phyloP scores from a whole-genome alignment of 345 rosid genomes.

The Isatis tinctoria region DNA sequence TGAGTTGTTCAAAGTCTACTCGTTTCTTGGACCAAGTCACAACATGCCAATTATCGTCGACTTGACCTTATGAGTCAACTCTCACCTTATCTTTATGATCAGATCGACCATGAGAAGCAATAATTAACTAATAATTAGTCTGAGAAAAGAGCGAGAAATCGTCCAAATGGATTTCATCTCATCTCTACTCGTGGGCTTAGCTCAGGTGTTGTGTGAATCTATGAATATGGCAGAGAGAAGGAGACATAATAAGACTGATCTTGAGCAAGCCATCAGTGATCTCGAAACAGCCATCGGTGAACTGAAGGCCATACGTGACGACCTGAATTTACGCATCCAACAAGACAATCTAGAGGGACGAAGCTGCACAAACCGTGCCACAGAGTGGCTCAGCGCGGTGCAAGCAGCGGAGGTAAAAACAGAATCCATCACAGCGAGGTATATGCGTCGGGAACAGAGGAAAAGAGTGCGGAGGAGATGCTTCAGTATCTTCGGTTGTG shows the following conservation, averaged over 20 bases:
- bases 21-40: constrained; percentile 1
- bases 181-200: constrained; percentile 14
- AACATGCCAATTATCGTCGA: background rate
- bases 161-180: constrained; percentile 23
- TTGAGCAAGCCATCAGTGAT: constrained; percentile 18
- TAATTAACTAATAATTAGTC: background rate
- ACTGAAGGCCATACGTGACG: constrained; percentile 26
- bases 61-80: constrained; percentile 13
- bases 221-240: constrained; percentile 15
- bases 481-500: constrained; percentile 6
- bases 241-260: background rate
- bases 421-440: background rate
- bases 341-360: constrained; percentile 11
- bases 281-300: constrained; percentile 19
- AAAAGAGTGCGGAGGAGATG: background rate
- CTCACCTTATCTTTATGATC: background rate
- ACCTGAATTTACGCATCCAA: constrained; percentile 12
- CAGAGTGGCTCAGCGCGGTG: constrained; percentile 12
- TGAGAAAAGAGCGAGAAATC: background rate
- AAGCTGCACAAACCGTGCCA: constrained; percentile 15
- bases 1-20: background rate
- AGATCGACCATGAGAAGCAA: background rate
- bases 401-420: background rate
- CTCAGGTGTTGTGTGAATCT: constrained; percentile 23
- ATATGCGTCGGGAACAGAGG: constrained; percentile 14